Percentiles rank a stretch among this genome's conserved stretches.
These are phyloP conservation scores for Rhynchospora pubera DNA, from an alignment of 176 grass and related monocot species.

Conservation along the genomic window DNA sequence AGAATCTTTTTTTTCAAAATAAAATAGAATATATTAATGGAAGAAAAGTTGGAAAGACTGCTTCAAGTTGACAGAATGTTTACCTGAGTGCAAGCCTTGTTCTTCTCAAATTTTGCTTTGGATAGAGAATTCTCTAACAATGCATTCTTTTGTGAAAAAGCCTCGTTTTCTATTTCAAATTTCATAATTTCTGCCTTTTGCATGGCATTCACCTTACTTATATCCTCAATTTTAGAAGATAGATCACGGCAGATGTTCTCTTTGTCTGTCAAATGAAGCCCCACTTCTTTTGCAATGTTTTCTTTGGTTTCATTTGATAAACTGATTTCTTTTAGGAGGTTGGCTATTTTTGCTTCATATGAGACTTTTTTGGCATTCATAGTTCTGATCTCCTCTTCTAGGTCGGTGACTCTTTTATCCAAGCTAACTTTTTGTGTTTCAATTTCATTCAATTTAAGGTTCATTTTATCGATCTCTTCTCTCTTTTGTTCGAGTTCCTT, in stretches of 20 bases:
- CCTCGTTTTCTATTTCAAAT: neutral
- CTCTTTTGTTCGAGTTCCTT: conserved; percentile 38
- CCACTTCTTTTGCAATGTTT: neutral
- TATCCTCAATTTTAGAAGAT: conserved; percentile 7
- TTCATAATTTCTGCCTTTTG: neutral
- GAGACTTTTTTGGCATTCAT: neutral
- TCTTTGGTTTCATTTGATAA: conserved; percentile 1
- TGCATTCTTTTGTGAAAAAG: conserved; percentile 3
- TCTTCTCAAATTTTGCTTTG: neutral
- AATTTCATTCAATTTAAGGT: conserved; percentile 34
- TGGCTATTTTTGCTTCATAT: neutral
- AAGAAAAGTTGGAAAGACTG: too few relatives aligned
- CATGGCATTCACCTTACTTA: neutral
- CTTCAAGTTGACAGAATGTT: neutral
- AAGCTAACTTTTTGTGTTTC: conserved; percentile 33
- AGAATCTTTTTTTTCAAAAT: neutral
- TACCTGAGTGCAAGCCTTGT: conserved; percentile 22
- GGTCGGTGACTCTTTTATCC: neutral
- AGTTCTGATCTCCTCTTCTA: neutral
- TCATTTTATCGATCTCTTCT: conserved; percentile 43
- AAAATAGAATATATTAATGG: neutral
- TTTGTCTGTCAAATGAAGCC: neutral
- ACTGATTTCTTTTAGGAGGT: neutral
- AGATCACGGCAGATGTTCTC: neutral
- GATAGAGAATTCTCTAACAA: conserved; percentile 10